These are phyloP conservation scores for Smithsoniella earleae DNA, from an alignment of 163 green algal species.

Conservation along the genomic window DNA sequence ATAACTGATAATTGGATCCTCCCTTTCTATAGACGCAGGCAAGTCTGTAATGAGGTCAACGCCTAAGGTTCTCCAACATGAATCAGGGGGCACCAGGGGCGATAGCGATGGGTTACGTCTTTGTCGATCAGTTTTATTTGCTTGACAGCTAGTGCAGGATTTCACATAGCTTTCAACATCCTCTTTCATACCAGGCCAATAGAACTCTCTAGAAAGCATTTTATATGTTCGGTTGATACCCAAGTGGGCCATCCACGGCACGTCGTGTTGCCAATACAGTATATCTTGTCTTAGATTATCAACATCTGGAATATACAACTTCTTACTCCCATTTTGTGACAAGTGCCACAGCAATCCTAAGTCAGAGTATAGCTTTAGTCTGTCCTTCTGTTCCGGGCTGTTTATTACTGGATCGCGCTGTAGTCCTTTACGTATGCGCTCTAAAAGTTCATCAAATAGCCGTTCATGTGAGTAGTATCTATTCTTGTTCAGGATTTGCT, in stretches of 20 bases:
- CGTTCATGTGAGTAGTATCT: slow-evolving; percentile 18
- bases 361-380: slow-evolving; percentile 3
- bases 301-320: slow-evolving; percentile 36
- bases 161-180: background rate
- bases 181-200: slow-evolving; percentile 6
- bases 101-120: background rate
- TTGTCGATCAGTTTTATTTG: background rate
- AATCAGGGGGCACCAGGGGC: background rate
- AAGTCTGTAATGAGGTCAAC: background rate
- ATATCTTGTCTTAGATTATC: slow-evolving; percentile 30
- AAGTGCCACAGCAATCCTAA: slow-evolving; percentile 33
- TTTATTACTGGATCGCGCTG: slow-evolving; percentile 15
- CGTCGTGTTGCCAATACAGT: slow-evolving; percentile 44
- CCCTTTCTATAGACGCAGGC: background rate
- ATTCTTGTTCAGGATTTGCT: background rate
- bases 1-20: background rate
- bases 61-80: background rate
- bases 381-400: background rate
- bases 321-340: no score
- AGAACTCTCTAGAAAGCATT: slow-evolving; percentile 8
- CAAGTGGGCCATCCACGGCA: slow-evolving; percentile 36
- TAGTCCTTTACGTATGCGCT: slow-evolving; percentile 26
- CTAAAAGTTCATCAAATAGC: slow-evolving; percentile 2
- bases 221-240: slow-evolving; percentile 37
- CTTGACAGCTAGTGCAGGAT: background rate